phyloP scores from a whole-genome alignment of 23 red algal genomes.

The Rhodosorus marinus region DNA sequence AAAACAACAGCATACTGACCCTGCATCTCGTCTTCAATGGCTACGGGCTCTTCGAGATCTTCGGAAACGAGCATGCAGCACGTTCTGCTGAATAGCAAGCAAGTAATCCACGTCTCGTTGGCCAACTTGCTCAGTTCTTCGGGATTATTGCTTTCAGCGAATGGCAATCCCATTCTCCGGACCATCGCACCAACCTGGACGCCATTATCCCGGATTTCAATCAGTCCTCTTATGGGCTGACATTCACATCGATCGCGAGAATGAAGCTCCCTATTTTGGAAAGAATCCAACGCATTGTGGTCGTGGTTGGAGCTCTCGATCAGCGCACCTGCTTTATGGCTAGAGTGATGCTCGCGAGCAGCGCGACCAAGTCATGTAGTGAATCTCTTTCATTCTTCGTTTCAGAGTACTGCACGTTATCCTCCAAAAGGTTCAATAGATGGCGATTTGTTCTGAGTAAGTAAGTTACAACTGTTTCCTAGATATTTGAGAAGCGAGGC shows the following conservation, averaged over 20 bases:
- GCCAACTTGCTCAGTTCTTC: conserved; percentile 31
- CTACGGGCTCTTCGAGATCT: conserved; percentile 67
- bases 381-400: background rate
- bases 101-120: conserved; percentile 84
- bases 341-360: conserved; percentile 7
- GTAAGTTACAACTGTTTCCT: too few relatives aligned
- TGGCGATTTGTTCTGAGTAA: too few relatives aligned
- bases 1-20: conserved; percentile 90
- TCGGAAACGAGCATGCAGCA: conserved; percentile 75
- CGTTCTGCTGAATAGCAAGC: conserved; percentile 29
- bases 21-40: conserved; percentile 55
- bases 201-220: too few relatives aligned
- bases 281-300: too few relatives aligned
- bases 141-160: background rate
- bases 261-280: too few relatives aligned
- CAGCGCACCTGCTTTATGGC: conserved; percentile 15
- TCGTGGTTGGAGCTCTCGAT: too few relatives aligned
- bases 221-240: too few relatives aligned
- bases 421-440: background rate
- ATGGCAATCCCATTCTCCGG: conserved; percentile 11
- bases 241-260: too few relatives aligned
- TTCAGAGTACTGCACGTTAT: background rate
- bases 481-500: too few relatives aligned
- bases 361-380: conserved; percentile 10
- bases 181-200: too few relatives aligned